Evolutionary conservation across 805 yeast genomes (phyloP).

Genomic region (Saccharomycopsis fodiens): DNA sequence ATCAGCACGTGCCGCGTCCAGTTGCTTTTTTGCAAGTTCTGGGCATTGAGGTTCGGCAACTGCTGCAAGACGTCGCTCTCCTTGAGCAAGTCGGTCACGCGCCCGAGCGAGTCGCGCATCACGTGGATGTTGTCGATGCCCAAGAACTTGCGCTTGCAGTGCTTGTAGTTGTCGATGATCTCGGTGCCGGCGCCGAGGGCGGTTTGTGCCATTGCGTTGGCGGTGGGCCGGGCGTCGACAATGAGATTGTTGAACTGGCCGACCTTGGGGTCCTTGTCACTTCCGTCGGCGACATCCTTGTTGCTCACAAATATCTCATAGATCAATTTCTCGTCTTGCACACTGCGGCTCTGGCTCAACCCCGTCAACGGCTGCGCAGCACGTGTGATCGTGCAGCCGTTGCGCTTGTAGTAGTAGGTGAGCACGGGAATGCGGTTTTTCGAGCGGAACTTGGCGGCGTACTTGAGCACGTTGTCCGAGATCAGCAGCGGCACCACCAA

Average conservation of each 20-base stretch:
- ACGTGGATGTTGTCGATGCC: conserved; percentile 95
- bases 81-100: conserved; percentile 52
- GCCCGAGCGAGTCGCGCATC: conserved; percentile 75
- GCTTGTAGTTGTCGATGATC: conserved; percentile 76
- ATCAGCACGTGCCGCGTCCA: conserved; percentile 74
- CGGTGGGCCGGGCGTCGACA: conserved; percentile 86
- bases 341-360: conserved; percentile 73
- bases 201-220: conserved; percentile 94
- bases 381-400: conserved; percentile 73
- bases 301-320: conserved; percentile 66
- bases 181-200: conserved; percentile 99
- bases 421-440: conserved; percentile 79
- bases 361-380: conserved; percentile 95
- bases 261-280: conserved; percentile 23
- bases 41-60: conserved; percentile 43
- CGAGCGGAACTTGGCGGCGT: conserved; percentile 81
- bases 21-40: conserved; percentile 49
- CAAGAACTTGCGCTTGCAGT: conserved; percentile 60
- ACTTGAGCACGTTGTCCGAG: conserved; percentile 73
- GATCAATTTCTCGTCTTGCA: conserved; percentile 84
- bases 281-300: neutral
- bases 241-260: conserved; percentile 51
- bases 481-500: conserved; percentile 69
- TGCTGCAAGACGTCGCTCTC: conserved; percentile 55
- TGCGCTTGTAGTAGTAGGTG: conserved; percentile 63